Conservation (phyloP, 345 rosid genomes). For the Turnera subulata region DNA sequence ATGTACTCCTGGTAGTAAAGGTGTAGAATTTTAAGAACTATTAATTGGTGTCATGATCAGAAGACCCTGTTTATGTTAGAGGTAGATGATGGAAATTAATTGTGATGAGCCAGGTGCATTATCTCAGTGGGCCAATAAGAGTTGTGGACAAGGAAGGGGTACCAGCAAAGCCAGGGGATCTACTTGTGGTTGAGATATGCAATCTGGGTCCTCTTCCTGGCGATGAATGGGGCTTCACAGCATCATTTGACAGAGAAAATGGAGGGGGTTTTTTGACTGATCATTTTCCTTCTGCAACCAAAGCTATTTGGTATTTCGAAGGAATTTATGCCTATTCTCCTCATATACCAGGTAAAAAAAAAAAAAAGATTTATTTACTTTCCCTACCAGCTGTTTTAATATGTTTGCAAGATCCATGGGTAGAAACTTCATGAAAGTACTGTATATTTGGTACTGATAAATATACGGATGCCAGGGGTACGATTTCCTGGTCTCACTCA, state of each 20-base stretch:
- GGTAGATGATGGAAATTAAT: not conserved
- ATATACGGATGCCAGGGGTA: constrained; percentile 48
- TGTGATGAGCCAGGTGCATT: constrained; percentile 46
- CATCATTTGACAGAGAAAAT: constrained; percentile 73
- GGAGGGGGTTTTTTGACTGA: constrained; percentile 91
- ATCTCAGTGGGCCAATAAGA: constrained; percentile 71
- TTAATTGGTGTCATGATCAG: not conserved
- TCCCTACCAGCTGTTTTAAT: not conserved
- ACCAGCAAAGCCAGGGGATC: constrained; percentile 76
- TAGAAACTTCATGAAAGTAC: not conserved
- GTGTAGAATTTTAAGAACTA: no score
- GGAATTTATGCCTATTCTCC: constrained; percentile 90
- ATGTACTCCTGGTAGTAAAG: no score
- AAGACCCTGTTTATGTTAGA: no score
- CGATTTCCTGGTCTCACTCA: constrained; percentile 86
- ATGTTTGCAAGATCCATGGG: no score
- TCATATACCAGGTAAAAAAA: constrained; percentile 74
- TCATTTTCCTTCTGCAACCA: constrained; percentile 83
- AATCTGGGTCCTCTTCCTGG: constrained; percentile 85
- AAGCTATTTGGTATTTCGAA: constrained; percentile 94
- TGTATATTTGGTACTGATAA: not conserved
- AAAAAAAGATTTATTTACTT: no score
- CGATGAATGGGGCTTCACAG: constrained; percentile 90
- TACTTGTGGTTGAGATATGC: constrained; percentile 77
- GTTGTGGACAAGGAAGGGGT: constrained; percentile 60